Conservation (phyloP, 2,329 filamentous ascomycete genomes). For the Remersonia thermophila region DNA sequence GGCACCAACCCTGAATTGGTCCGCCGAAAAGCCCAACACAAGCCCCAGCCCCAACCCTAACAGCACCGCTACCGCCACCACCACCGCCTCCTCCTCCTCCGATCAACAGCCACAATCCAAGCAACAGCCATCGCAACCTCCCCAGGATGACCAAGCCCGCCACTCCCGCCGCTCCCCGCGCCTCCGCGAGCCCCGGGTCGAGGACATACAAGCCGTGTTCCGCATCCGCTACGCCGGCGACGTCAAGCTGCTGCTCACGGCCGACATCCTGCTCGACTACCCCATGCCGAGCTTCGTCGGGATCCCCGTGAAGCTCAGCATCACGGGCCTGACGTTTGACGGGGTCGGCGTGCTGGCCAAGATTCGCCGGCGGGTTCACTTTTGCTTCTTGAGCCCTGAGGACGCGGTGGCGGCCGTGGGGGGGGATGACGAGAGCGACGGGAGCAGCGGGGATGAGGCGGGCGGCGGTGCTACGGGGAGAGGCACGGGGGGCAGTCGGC, state of each 20-base stretch:
- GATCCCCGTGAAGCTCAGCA: constrained; percentile 85
- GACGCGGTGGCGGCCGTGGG: constrained; percentile 68
- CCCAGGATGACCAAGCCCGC: constrained; percentile 11
- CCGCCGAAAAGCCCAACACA: constrained; percentile 28
- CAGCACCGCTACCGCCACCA: constrained; percentile 6
- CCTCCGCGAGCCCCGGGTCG: constrained; percentile 61
- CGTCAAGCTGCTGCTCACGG: constrained; percentile 76
- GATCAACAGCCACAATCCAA: constrained; percentile 3
- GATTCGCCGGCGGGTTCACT: constrained; percentile 78
- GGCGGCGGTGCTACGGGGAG: constrained; percentile 21
- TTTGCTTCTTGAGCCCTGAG: constrained; percentile 87
- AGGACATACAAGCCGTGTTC: constrained; percentile 88
- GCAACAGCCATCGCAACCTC: constrained; percentile 12
- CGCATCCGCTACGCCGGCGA: constrained; percentile 83
- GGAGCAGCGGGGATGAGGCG: background rate
- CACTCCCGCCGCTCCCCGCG: constrained; percentile 17
- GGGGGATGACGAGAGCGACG: constrained; percentile 23
- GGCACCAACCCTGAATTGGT: constrained; percentile 20
- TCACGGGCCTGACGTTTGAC: constrained; percentile 90
- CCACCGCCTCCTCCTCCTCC: too few relatives aligned
- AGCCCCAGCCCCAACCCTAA: constrained; percentile 3
- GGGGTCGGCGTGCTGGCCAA: constrained; percentile 86
- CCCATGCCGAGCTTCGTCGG: constrained; percentile 97
- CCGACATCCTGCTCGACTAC: constrained; percentile 92
- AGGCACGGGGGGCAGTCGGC: constrained; percentile 25